A percentile compares a stretch with the other conserved stretches of the same genome.
Conservation (phyloP, 2,329 filamentous ascomycete species). For the Aureobasidium uvarum region DNA sequence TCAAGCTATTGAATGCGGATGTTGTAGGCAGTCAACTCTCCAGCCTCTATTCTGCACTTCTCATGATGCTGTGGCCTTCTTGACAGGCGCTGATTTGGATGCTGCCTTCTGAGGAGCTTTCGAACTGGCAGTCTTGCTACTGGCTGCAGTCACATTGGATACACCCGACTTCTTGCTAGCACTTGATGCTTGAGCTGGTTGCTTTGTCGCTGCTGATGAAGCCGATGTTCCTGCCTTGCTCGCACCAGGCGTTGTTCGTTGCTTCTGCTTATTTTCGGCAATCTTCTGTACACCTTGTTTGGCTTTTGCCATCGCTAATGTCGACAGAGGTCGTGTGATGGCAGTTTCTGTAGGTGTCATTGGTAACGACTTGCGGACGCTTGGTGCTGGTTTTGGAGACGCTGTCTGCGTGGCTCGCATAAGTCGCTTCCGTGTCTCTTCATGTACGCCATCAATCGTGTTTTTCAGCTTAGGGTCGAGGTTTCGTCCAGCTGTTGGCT, state of each 20-base stretch:
- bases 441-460: conserved; percentile 25
- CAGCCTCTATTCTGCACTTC: background rate
- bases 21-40: too few relatives aligned
- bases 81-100: conserved; percentile 3
- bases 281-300: conserved; percentile 33
- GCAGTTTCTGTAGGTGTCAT: conserved; percentile 38
- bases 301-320: conserved; percentile 38
- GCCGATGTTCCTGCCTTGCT: conserved; percentile 12
- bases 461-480: conserved; percentile 27
- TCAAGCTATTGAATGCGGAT: background rate
- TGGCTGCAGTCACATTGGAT: background rate
- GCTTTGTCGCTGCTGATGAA: conserved; percentile 13
- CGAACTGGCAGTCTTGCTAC: background rate
- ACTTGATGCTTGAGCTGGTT: conserved; percentile 1
- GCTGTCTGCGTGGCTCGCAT: conserved; percentile 30
- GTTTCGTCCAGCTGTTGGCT: conserved; percentile 30
- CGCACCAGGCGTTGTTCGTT: conserved; percentile 27
- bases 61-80: background rate
- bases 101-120: conserved; percentile 13
- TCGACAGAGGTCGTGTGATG: conserved; percentile 39
- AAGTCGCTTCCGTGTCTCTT: conserved; percentile 32
- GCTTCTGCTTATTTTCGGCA: conserved; percentile 29
- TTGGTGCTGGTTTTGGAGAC: conserved; percentile 28
- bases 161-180: background rate
- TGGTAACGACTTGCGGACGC: conserved; percentile 34